Percentiles rank a stretch among this genome's conserved stretches.
These are phyloP conservation scores for Cladobotryum mycophilum DNA, from an alignment of 2,329 filamentous ascomycete genomes.

Conservation along the genomic window DNA sequence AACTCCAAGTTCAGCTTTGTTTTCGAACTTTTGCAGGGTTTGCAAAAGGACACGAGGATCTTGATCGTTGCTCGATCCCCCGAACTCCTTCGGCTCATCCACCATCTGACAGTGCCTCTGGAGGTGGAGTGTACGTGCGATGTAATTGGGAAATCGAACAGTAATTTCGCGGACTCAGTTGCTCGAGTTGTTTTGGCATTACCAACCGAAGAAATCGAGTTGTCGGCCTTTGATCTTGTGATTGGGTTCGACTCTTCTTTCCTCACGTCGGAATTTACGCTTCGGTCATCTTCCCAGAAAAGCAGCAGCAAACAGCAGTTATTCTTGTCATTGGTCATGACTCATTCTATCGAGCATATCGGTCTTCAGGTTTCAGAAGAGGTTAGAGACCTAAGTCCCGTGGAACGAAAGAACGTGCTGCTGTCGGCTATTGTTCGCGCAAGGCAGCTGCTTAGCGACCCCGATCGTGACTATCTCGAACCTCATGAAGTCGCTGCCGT, in stretches of 20 bases:
- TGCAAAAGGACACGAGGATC: slow-evolving; percentile 41
- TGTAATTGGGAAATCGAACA: slow-evolving; percentile 22
- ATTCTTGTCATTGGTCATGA: slow-evolving; percentile 44
- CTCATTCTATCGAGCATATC: slow-evolving; percentile 51
- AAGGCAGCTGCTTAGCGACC: slow-evolving; percentile 34
- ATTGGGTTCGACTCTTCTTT: slow-evolving; percentile 50
- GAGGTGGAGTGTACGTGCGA: slow-evolving; percentile 30
- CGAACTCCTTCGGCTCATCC: slow-evolving; percentile 45
- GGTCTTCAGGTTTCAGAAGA: slow-evolving; percentile 36
- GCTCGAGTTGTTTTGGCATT: slow-evolving; percentile 38
- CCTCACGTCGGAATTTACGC: slow-evolving; percentile 28
- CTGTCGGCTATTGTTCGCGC: slow-evolving; percentile 32
- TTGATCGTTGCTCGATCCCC: slow-evolving; percentile 48
- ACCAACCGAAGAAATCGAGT: slow-evolving; percentile 32
- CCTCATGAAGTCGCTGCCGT: slow-evolving; percentile 41
- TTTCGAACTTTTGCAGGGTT: slow-evolving; percentile 44
- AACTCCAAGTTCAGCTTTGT: slow-evolving; percentile 58
- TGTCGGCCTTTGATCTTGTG: slow-evolving; percentile 41
- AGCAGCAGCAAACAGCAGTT: slow-evolving; percentile 29
- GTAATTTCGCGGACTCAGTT: slow-evolving; percentile 26
- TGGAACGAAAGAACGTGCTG: slow-evolving; percentile 44
- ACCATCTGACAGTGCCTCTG: slow-evolving; percentile 39
- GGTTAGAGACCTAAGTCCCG: slow-evolving; percentile 18
- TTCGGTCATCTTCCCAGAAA: slow-evolving; percentile 13
- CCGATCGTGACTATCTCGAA: slow-evolving; percentile 32